A percentile compares a stretch with the other conserved stretches of the same genome.
Conservation (phyloP, 1,284 basidiomycete genomes). For the Athelia psychrophila region DNA sequence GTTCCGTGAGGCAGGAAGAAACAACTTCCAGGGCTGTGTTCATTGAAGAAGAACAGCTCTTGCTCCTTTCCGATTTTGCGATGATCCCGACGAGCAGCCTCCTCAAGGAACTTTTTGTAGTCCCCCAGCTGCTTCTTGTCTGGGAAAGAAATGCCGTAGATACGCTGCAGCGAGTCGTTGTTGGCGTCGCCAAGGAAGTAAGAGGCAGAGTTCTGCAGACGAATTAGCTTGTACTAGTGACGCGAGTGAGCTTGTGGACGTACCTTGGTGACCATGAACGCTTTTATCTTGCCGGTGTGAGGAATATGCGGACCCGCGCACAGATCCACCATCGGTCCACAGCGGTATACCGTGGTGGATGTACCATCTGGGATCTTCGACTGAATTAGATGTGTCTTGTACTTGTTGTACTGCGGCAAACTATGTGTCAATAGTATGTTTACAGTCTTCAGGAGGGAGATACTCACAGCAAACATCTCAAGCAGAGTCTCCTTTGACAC, state of each 20-base stretch:
- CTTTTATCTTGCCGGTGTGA: constrained; percentile 97
- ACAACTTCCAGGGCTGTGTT: constrained; percentile 90
- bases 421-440: constrained; percentile 1
- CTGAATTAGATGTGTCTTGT: constrained; percentile 96
- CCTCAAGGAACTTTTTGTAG: constrained; percentile 95
- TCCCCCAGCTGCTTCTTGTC: constrained; percentile 95
- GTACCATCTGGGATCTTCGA: constrained; percentile 96
- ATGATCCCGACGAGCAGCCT: constrained; percentile 97
- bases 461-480: constrained; percentile 90
- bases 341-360: constrained; percentile 97
- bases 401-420: constrained; percentile 90
- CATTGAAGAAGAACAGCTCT: constrained; percentile 99
- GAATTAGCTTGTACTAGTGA: constrained; percentile 4
- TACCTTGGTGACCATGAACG: constrained; percentile 92
- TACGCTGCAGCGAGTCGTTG: constrained; percentile 95
- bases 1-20: constrained; percentile 99
- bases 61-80: constrained; percentile 96
- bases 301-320: constrained; percentile 98
- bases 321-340: constrained; percentile 97
- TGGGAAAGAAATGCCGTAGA: constrained; percentile 99
- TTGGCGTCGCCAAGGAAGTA: constrained; percentile 96
- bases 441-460: background rate
- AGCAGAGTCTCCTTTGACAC: constrained; percentile 92
- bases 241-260: constrained; percentile 10
- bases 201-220: constrained; percentile 85